phyloP scores from a whole-genome alignment of 78 protist genomes.

The Dictyostelium discoideum region dicty_2.7 NC_007090.3:4780001-4780500 shows the following conservation, averaged over 20 bases:
- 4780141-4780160: conserved; percentile 16
- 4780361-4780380: not conserved
- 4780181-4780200: not conserved
- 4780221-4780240: conserved; percentile 31
- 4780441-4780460: not conserved
- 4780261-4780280: not conserved
- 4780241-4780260: conserved; percentile 15
- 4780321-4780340: conserved; percentile 2
- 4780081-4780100: conserved; percentile 11
- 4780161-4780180: conserved; percentile 32
- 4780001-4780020: conserved; percentile 70
- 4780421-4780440: not conserved
- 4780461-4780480: not conserved
- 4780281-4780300: not conserved
- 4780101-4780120: conserved; percentile 17
- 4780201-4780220: conserved; percentile 51
- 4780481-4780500: conserved; percentile 30
- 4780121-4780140: conserved; percentile 36
- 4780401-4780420: conserved; percentile 18
- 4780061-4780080: conserved; percentile 31
- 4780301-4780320: conserved; percentile 7
- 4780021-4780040: conserved; percentile 70
- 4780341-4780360: not conserved
- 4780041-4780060: conserved; percentile 59
- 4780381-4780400: not conserved